phyloP scores from a whole-genome alignment of 2,329 filamentous ascomycete genomes.

The Trichoderma sp. region DNA sequence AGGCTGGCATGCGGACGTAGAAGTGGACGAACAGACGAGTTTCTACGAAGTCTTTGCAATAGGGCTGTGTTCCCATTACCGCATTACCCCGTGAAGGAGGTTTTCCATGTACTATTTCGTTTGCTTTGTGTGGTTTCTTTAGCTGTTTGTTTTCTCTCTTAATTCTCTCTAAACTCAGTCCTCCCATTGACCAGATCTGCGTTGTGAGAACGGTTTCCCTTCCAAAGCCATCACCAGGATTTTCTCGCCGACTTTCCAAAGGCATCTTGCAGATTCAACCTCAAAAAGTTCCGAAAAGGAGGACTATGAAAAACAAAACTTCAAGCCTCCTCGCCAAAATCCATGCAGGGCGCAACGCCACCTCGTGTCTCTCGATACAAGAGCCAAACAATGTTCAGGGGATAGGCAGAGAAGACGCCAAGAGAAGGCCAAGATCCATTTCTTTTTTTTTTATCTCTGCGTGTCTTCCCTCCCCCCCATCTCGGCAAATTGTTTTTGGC shows the following conservation, averaged over 20 bases:
- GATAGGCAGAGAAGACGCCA: not conserved
- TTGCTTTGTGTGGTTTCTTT: not conserved
- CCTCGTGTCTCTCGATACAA: not conserved
- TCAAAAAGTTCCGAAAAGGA: not conserved
- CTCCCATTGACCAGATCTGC: not conserved
- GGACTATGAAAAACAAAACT: not conserved
- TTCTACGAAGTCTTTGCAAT: not conserved
- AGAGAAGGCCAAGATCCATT: not conserved
- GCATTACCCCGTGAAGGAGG: not conserved
- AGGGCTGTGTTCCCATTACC: not conserved
- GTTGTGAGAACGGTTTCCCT: not conserved
- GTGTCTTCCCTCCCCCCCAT: not conserved
- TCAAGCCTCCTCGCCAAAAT: not conserved
- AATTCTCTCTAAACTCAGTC: not conserved
- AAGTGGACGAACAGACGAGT: not conserved
- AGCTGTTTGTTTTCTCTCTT: not conserved
- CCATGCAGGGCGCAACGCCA: not conserved
- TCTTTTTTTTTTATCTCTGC: not conserved
- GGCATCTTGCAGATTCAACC: not conserved
- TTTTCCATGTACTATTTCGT: not conserved
- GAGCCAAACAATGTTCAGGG: not conserved
- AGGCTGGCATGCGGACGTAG: conserved; percentile 1
- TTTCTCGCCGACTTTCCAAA: not conserved
- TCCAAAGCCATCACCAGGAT: not conserved
- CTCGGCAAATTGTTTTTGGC: not conserved